These are phyloP conservation scores for Penicillium sp. DNA, from an alignment of 2,329 filamentous ascomycete species.

Conservation along the genomic window DNA sequence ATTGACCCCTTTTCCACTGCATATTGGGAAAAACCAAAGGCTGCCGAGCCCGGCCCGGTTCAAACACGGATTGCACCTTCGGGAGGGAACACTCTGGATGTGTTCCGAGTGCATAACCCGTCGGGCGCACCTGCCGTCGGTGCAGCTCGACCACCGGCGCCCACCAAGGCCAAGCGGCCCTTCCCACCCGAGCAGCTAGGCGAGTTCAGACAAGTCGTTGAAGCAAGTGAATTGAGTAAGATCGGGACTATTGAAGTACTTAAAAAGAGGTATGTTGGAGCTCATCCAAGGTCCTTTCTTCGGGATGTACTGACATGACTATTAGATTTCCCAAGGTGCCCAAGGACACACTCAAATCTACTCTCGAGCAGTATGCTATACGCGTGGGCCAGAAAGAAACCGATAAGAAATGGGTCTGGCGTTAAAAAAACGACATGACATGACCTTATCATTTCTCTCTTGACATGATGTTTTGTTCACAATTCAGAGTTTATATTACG, in stretches of 20 bases:
- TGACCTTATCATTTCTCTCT: neutral
- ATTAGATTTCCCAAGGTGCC: constrained; percentile 67
- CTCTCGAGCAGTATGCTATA: constrained; percentile 65
- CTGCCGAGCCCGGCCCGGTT: constrained; percentile 24
- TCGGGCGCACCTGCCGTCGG: constrained; percentile 13
- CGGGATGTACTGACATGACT: constrained; percentile 7
- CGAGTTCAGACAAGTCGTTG: constrained; percentile 70
- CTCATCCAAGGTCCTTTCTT: neutral
- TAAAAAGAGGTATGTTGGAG: constrained; percentile 60
- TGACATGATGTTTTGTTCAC: neutral
- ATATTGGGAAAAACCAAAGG: constrained; percentile 66
- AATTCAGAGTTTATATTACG: neutral
- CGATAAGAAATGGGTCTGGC: constrained; percentile 66
- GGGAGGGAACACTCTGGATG: constrained; percentile 19
- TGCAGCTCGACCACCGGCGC: constrained; percentile 13
- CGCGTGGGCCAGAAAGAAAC: constrained; percentile 62
- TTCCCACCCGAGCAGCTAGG: constrained; percentile 63
- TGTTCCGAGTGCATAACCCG: constrained; percentile 21
- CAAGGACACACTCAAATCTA: constrained; percentile 70
- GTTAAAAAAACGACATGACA: constrained; percentile 26
- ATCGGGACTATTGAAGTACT: constrained; percentile 72
- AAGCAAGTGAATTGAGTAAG: constrained; percentile 72
- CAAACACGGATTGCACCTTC: constrained; percentile 13
- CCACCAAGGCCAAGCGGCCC: constrained; percentile 38
- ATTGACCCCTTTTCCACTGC: constrained; percentile 83